phyloP scores from a whole-genome alignment of 2,329 filamentous ascomycete genomes.

The Aspergillus brunneoviolaceus region DNA sequence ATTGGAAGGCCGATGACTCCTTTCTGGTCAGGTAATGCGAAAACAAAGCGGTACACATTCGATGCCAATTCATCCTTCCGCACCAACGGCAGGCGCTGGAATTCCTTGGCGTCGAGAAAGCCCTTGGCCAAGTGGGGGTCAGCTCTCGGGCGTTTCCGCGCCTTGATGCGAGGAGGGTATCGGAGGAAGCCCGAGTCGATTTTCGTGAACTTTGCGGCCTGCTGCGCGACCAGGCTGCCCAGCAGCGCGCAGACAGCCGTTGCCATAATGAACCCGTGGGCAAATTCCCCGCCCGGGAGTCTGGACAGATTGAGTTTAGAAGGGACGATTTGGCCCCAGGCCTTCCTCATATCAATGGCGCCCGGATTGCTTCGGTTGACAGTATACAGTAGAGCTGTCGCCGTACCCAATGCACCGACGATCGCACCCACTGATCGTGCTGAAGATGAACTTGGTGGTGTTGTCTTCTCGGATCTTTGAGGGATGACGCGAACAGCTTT shows the following conservation, averaged over 20 bases:
- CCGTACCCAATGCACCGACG: slow-evolving; percentile 17
- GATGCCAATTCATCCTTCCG: slow-evolving; percentile 24
- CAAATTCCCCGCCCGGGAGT: slow-evolving; percentile 19
- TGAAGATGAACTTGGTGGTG: slow-evolving; percentile 9
- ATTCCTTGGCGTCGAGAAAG: slow-evolving; percentile 53
- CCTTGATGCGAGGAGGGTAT: slow-evolving; percentile 43
- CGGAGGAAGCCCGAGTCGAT: slow-evolving; percentile 28
- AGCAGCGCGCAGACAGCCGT: slow-evolving; percentile 17
- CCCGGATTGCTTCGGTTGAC: slow-evolving; percentile 11
- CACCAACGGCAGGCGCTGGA: slow-evolving; percentile 48
- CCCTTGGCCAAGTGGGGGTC: slow-evolving; percentile 46
- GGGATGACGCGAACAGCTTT: slow-evolving; percentile 23
- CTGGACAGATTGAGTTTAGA: slow-evolving; percentile 6
- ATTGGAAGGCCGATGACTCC: slow-evolving; percentile 56
- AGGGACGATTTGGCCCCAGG: background rate
- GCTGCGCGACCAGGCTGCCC: slow-evolving; percentile 12
- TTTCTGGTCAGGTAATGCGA: slow-evolving; percentile 47
- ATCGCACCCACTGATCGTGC: slow-evolving; percentile 33
- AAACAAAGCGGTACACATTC: slow-evolving; percentile 46
- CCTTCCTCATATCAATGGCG: background rate
- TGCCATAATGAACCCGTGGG: slow-evolving; percentile 23
- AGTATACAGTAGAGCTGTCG: slow-evolving; percentile 38
- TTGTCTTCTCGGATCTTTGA: slow-evolving; percentile 11
- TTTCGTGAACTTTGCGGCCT: slow-evolving; percentile 22
- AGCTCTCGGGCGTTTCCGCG: slow-evolving; percentile 37